Base-by-base conservation (phyloP, 78 protist species). In the Chrysochromulina tobinii region DNA sequence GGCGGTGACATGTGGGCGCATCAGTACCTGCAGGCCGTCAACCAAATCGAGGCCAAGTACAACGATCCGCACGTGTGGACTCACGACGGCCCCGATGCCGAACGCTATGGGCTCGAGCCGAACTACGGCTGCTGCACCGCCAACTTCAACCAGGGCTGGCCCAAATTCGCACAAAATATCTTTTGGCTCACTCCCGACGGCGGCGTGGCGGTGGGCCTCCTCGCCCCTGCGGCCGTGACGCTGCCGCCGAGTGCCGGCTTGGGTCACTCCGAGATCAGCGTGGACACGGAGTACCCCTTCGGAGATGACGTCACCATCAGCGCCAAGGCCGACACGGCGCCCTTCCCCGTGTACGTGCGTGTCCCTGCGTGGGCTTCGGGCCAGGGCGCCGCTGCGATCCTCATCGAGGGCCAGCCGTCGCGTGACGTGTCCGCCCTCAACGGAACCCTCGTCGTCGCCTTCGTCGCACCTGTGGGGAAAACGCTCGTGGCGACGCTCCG, bases 111-210 rank as follows among this genome's bases (percentile, higher is more conserved):
- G 18, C 73, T 89, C 61, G 94, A 57, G 57, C 94, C 94, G 3
- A 88, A 92, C 92, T 92, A 17, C 61, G 94, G 94, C 23, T 92
- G 94, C 77, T 92, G 94, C 88, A 92, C 94, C 12, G 94, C 94
- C 50, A 92, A 92, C 73, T 57, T 54, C 27, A 6, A 57, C 58
- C 94, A 92, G 66, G 94, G 81, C 57, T 92, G 94, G 90, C 86
- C 87, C 12, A 92, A 92, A 88, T 89, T 72, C 38, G 91, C 88
- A 1, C 0, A 61, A 25, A 48, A 1, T 14, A 8, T 66, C 48
- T 1, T 81, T 18, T 38, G 4, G 77, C 0, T 17, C 51, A 1
- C 53, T 5, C 2, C 51, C 51, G 85, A 73, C 50, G 90, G 91
- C 58, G 58, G 55, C 8, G 18, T 92, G 18, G 90, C 48, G 48